A percentile compares a stretch with the other conserved stretches of the same genome.
Conservation (phyloP, 2,329 filamentous ascomycete genomes). For the Geoglossum cookeanum region DNA sequence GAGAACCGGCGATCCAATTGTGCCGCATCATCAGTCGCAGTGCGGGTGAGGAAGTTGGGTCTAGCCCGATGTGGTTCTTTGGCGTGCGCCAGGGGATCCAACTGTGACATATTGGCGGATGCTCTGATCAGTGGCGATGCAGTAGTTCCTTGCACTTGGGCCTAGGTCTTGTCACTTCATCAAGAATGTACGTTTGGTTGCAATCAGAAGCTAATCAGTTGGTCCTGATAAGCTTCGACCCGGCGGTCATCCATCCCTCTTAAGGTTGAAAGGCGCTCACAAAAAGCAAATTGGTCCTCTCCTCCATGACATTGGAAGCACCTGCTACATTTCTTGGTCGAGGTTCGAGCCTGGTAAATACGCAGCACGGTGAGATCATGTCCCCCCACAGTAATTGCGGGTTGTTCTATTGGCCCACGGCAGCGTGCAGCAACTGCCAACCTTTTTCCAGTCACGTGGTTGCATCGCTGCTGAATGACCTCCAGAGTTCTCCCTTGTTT, state of each 20-base stretch:
- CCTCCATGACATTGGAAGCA: background rate
- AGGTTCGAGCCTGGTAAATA: background rate
- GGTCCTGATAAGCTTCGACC: background rate
- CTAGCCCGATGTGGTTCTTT: constrained; percentile 4
- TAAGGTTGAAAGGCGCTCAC: background rate
- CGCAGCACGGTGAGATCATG: background rate
- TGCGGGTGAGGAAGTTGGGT: constrained; percentile 26
- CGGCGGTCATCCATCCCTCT: background rate
- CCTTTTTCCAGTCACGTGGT: background rate
- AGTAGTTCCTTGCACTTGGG: background rate
- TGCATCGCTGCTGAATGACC: background rate
- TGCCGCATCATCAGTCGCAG: constrained; percentile 25
- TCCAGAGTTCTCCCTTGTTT: background rate
- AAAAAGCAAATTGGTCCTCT: background rate
- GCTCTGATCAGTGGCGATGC: background rate
- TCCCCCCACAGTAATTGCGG: background rate
- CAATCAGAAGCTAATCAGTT: background rate
- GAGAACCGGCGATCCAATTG: constrained; percentile 24
- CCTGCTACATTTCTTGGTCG: background rate
- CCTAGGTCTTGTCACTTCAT: background rate
- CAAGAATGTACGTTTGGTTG: background rate
- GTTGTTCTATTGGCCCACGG: background rate
- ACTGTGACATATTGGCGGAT: background rate
- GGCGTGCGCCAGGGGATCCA: background rate
- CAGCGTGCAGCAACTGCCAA: background rate